These are phyloP conservation scores for Pythium vanterpoolii DNA, from an alignment of 352 stramenopile genomes.

Conservation along the genomic window DNA sequence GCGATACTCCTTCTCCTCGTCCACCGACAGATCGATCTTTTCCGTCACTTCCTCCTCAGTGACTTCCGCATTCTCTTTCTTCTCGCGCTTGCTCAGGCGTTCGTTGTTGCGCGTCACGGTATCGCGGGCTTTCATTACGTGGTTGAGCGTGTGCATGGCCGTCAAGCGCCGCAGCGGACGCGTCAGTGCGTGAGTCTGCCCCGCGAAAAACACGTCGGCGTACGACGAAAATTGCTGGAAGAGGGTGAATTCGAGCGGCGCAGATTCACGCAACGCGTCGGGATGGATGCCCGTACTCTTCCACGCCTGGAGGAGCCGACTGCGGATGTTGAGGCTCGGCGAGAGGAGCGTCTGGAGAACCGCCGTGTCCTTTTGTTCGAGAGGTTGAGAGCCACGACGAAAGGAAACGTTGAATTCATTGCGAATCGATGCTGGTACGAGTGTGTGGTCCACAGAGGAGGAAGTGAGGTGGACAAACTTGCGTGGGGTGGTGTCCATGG, in stretches of 20 bases:
- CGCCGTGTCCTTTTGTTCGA: conserved; percentile 18
- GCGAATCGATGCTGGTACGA: conserved; percentile 19
- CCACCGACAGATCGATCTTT: conserved; percentile 4
- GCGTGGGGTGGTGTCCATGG: conserved; percentile 31
- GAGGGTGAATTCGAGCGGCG: conserved; percentile 49
- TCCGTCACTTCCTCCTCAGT: not conserved
- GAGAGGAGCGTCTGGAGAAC: conserved; percentile 24
- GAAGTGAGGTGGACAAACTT: conserved; percentile 36
- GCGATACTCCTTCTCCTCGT: conserved; percentile 68
- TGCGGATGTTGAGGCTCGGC: conserved; percentile 34
- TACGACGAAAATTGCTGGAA: conserved; percentile 53
- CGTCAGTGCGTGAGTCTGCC: conserved; percentile 61
- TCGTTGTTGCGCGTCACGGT: conserved; percentile 72
- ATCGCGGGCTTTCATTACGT: conserved; percentile 72
- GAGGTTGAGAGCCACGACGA: conserved; percentile 25
- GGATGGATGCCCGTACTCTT: conserved; percentile 34
- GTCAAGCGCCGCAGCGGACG: conserved; percentile 46
- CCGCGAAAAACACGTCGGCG: conserved; percentile 66
- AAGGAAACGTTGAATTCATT: conserved; percentile 48
- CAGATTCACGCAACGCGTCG: conserved; percentile 27
- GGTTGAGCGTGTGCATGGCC: conserved; percentile 78
- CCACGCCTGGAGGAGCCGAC: conserved; percentile 48
- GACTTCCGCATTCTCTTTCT: conserved; percentile 11
- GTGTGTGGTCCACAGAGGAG: conserved; percentile 12
- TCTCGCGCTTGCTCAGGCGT: conserved; percentile 47